These are phyloP conservation scores for Ganoderma multipileum DNA, from an alignment of 1,284 basidiomycete species.

Conservation along the genomic window DNA sequence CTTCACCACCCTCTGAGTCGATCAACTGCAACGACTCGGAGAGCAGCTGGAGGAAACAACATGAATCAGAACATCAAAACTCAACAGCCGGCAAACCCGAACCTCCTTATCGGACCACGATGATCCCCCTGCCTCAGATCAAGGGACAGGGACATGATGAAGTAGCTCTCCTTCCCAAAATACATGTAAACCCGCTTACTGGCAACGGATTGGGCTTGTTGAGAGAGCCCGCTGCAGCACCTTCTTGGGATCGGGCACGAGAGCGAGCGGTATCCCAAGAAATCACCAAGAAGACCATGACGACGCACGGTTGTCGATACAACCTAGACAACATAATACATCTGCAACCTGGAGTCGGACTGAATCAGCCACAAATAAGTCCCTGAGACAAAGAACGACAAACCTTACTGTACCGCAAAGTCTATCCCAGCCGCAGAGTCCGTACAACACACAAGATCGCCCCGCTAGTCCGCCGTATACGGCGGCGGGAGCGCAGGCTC, in stretches of 20 bases:
- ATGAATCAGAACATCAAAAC: too few relatives aligned
- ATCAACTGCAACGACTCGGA: too few relatives aligned
- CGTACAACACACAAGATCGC: not conserved
- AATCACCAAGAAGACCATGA: not conserved
- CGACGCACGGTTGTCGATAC: not conserved
- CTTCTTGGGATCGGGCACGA: too few relatives aligned
- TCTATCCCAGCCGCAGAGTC: not conserved
- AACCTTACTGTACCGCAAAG: not conserved
- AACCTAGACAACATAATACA: not conserved
- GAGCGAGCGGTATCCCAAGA: too few relatives aligned
- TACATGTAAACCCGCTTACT: not conserved
- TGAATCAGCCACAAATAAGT: not conserved
- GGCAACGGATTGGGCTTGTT: too few relatives aligned
- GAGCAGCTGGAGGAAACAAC: not conserved
- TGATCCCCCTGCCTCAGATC: not conserved
- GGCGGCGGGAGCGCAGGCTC: constrained; percentile 24
- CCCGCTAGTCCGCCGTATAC: constrained; percentile 13
- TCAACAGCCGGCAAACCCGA: too few relatives aligned
- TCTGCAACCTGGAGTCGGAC: not conserved
- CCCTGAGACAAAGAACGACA: not conserved
- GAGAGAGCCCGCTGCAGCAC: too few relatives aligned
- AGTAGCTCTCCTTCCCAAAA: not conserved
- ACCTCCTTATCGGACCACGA: not conserved
- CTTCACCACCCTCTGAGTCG: not conserved
- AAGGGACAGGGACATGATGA: not conserved